Percentiles rank a stretch among this genome's conserved stretches.
These are phyloP conservation scores for Talaromyces sp. DNA, from an alignment of 2,329 filamentous ascomycete species.

Conservation along the genomic window DNA sequence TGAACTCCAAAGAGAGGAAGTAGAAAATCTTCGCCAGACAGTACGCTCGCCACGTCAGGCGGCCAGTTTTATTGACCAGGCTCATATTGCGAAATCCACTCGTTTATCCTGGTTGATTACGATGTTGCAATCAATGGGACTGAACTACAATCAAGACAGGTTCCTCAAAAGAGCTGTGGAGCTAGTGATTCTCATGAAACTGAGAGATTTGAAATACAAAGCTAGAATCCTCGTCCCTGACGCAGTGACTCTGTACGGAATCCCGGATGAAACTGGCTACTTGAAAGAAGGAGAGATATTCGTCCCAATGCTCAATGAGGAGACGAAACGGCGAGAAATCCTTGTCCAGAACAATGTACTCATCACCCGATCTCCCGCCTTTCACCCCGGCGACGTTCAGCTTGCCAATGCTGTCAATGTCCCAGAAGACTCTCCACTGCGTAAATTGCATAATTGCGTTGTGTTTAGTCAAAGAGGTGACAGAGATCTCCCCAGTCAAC, in stretches of 20 bases:
- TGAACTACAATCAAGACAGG: constrained; percentile 62
- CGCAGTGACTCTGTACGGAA: constrained; percentile 72
- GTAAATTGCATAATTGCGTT: constrained; percentile 64
- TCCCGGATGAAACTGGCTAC: constrained; percentile 74
- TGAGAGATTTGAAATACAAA: constrained; percentile 72
- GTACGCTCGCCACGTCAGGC: constrained; percentile 57
- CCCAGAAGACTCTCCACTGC: constrained; percentile 57
- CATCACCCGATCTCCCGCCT: constrained; percentile 71
- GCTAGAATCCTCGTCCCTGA: constrained; percentile 66
- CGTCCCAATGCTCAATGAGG: constrained; percentile 50
- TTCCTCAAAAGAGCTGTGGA: constrained; percentile 71
- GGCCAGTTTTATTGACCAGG: constrained; percentile 58
- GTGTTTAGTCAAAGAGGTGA: constrained; percentile 67
- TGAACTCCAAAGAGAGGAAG: constrained; percentile 57
- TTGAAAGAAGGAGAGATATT: constrained; percentile 65
- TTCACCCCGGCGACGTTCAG: constrained; percentile 79
- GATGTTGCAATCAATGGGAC: constrained; percentile 48
- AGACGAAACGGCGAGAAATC: constrained; percentile 24
- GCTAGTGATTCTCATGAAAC: constrained; percentile 61
- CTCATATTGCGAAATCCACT: constrained; percentile 57
- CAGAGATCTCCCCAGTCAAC: constrained; percentile 70
- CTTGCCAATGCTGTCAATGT: constrained; percentile 55
- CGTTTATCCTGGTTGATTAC: constrained; percentile 59
- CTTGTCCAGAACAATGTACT: constrained; percentile 45
- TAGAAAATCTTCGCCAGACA: constrained; percentile 56